These are phyloP conservation scores for Carallia brachiata DNA, from an alignment of 345 rosid species.

Conservation along the genomic window DNA sequence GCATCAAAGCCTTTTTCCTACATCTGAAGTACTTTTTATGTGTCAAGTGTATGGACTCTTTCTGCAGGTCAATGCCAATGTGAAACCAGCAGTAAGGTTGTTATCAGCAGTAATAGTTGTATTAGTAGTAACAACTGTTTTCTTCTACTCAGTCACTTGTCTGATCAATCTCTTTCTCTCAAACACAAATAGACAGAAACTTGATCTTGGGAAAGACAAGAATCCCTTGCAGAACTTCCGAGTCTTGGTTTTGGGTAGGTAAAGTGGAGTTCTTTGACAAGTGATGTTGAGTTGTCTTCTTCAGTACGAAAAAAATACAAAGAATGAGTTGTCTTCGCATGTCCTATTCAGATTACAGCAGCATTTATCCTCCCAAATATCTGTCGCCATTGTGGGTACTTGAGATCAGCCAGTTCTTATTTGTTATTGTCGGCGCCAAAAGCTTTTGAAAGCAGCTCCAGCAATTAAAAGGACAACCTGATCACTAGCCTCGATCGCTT, in stretches of 20 bases:
- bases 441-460: background rate
- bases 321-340: constrained; percentile 39
- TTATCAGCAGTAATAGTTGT: constrained; percentile 9
- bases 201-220: constrained; percentile 14
- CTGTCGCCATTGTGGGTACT: constrained; percentile 21
- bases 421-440: constrained; percentile 20
- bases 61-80: constrained; percentile 20
- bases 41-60: background rate
- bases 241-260: constrained; percentile 12
- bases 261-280: constrained; percentile 30
- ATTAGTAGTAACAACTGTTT: constrained; percentile 14
- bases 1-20: constrained; percentile 12
- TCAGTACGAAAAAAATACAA: no score
- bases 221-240: no score
- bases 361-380: constrained; percentile 22
- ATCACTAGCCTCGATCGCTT: constrained; percentile 13
- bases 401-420: constrained; percentile 26
- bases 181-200: background rate
- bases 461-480: constrained; percentile 11
- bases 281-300: background rate
- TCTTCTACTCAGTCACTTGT: no score
- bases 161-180: background rate
- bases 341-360: constrained; percentile 21
- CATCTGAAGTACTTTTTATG: constrained; percentile 5
- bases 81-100: constrained; percentile 18